Base-by-base conservation (phyloP, 116 monocot genomes). In the Papilionanthe hybrid region DNA sequence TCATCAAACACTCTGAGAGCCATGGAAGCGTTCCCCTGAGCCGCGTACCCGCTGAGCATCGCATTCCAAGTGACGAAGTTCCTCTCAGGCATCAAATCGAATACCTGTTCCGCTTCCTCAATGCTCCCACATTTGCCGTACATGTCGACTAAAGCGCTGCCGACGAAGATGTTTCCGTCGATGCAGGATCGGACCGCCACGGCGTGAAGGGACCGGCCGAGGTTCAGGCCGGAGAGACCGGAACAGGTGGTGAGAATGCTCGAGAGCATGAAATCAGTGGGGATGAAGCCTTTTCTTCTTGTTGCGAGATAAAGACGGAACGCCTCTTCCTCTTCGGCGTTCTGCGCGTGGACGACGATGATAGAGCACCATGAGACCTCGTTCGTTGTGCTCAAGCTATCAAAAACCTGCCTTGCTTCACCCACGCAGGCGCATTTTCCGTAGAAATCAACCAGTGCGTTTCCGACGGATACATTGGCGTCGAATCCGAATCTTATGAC, bases 101-200 rank as follows among this genome's bases (percentile, higher is more conserved):
- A 96, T 7, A 75, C 80, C 22, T 60, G 55, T 77, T 91, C 87
- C 3, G 91, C 91, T 49, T 90, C 88, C 37, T 19, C 72, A 48
- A 93, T 79, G 75, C 87, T 86, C 66, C 96, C 93, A 55, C 96
- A 96, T 72, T 91, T 96, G 1, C 90, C 91, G 44, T 96, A 96
- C 96, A 96, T 93, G 77, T 96, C 91, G 1, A 93, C 87, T 12
- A 91, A 82, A 1, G 93, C 84, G 60, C 84, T 87, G 37, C 89
- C 91, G 1, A 95, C 95, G 44, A 93, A 91, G 19, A 95, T 75
- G 53, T 88, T 91, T 1, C 53, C 10, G 50, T 88, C 85, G n/a
- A 86, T 72, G 60, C 93, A 86, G 15, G 93, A 84, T 25, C 82
- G 71, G 9, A 93, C 79, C 0, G 88, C 86, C 18, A 82, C 81